These are phyloP conservation scores for Leptographium wingfieldii DNA, from an alignment of 2,329 filamentous ascomycete genomes.

Conservation along the genomic window DNA sequence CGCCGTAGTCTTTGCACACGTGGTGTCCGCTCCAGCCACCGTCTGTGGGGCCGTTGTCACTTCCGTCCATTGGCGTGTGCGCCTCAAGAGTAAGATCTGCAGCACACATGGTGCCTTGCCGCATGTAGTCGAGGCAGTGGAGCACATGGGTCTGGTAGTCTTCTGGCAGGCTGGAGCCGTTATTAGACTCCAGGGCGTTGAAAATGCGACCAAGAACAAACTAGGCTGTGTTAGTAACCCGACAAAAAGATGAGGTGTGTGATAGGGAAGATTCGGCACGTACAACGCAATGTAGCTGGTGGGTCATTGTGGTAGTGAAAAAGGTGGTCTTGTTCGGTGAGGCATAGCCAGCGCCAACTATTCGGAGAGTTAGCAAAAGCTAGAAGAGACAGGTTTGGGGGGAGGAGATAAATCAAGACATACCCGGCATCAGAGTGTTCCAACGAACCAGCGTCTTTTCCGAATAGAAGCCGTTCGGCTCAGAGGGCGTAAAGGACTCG, in stretches of 20 bases:
- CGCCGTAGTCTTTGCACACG: constrained; percentile 24
- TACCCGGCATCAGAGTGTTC: constrained; percentile 28
- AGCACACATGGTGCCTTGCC: constrained; percentile 27
- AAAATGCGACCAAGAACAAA: constrained; percentile 24
- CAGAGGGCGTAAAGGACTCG: constrained; percentile 25
- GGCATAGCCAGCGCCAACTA: constrained; percentile 23
- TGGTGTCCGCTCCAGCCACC: constrained; percentile 30
- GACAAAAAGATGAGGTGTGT: not conserved
- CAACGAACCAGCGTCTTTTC: constrained; percentile 23
- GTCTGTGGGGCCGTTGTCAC: constrained; percentile 22
- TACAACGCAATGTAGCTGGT: constrained; percentile 28
- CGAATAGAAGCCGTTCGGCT: constrained; percentile 25
- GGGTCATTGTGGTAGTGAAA: constrained; percentile 27
- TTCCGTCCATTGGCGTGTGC: constrained; percentile 23
- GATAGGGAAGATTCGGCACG: constrained; percentile 2
- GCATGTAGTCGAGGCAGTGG: constrained; percentile 29
- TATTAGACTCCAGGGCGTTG: constrained; percentile 12
- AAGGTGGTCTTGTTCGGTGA: constrained; percentile 20
- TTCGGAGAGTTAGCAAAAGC: not conserved
- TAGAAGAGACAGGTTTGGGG: not conserved
- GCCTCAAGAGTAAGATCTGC: constrained; percentile 25
- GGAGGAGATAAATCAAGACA: not conserved
- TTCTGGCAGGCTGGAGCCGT: constrained; percentile 12
- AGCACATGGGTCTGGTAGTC: constrained; percentile 24
- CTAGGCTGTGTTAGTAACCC: constrained; percentile 8